Evolutionary conservation across 257 asterid genomes (phyloP).

Genomic region (Rhazya stricta): DNA sequence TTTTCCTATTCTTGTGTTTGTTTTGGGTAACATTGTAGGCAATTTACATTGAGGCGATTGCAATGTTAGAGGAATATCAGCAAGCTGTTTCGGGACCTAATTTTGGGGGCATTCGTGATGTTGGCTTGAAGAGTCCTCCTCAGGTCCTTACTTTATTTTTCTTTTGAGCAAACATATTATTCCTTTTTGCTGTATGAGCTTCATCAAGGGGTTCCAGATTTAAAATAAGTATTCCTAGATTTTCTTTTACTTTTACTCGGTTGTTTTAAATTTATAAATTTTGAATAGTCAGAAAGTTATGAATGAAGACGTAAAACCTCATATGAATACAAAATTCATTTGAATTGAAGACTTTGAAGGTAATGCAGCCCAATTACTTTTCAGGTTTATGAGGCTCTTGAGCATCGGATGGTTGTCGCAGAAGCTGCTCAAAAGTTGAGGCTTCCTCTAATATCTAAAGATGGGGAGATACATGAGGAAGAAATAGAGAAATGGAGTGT

Average conservation of each 20-base stretch:
- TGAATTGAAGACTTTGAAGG: neutral
- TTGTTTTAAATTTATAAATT: neutral
- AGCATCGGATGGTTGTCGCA: conserved; percentile 35
- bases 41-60: conserved; percentile 73
- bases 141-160: conserved; percentile 50
- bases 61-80: conserved; percentile 96
- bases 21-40: conserved; percentile 40
- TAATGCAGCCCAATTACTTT: neutral
- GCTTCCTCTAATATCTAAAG: conserved; percentile 92
- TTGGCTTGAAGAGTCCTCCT: conserved; percentile 69
- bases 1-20: no score
- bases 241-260: neutral
- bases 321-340: neutral
- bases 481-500: conserved; percentile 87
- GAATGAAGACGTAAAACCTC: neutral
- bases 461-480: conserved; percentile 89
- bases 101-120: conserved; percentile 73
- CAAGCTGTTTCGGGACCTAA: conserved; percentile 69
- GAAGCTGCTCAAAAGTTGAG: conserved; percentile 96
- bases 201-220: neutral
- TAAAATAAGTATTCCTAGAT: neutral
- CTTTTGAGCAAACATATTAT: neutral
- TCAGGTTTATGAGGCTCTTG: conserved; percentile 39
- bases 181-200: neutral
- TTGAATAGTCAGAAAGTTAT: neutral